phyloP scores from a whole-genome alignment of 192 early-diverging fungal species.

The Rhizoclosmatium sp. region DNA sequence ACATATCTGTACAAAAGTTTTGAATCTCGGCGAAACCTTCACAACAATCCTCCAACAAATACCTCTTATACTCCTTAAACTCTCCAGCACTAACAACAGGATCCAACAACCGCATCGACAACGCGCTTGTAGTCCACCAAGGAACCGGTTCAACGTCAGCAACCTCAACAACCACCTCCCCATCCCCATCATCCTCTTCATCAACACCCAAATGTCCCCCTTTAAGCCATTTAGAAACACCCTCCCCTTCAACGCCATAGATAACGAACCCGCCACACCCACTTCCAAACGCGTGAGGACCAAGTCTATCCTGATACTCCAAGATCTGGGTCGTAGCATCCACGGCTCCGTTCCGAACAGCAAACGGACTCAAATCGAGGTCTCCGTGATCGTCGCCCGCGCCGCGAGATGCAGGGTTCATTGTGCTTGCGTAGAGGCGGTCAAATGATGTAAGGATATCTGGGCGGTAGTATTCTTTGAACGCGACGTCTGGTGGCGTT shows the following conservation, averaged over 20 bases:
- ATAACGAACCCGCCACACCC: not conserved
- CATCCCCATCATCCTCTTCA: not conserved
- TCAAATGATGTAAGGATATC: slow-evolving; percentile 78
- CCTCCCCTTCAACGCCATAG: not conserved
- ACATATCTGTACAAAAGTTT: slow-evolving; percentile 46
- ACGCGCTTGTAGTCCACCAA: slow-evolving; percentile 59
- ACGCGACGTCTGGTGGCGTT: slow-evolving; percentile 63
- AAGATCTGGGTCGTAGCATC: too few relatives aligned
- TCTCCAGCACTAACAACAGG: slow-evolving; percentile 58
- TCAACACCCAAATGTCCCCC: not conserved
- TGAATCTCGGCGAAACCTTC: not conserved
- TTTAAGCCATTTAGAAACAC: not conserved
- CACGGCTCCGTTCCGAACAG: slow-evolving; percentile 30
- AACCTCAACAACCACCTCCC: not conserved
- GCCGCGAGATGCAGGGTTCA: slow-evolving; percentile 69
- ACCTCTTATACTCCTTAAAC: slow-evolving; percentile 61
- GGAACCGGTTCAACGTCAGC: slow-evolving; percentile 39
- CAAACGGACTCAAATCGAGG: slow-evolving; percentile 59
- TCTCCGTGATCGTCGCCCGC: not conserved
- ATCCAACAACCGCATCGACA: slow-evolving; percentile 55
- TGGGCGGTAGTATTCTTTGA: slow-evolving; percentile 89
- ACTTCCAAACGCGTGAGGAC: not conserved
- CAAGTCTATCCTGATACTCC: too few relatives aligned
- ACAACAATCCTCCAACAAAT: not conserved
- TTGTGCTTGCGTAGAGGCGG: slow-evolving; percentile 81